Percentiles rank a stretch among this genome's conserved stretches.
Conservation (phyloP, 768 basidiomycete species). For the Boletus speciosus region DNA sequence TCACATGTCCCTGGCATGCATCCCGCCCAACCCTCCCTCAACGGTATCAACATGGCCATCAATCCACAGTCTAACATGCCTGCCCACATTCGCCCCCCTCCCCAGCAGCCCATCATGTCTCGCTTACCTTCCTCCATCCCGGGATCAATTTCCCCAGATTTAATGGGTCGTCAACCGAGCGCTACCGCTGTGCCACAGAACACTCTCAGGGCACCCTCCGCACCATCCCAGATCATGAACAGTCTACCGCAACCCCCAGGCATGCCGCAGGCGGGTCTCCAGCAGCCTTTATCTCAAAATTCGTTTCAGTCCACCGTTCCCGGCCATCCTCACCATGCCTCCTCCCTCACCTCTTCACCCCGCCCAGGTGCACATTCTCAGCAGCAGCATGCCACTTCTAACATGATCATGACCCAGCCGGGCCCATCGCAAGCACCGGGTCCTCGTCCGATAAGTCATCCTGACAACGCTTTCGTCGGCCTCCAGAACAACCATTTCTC, state of each 20-base stretch:
- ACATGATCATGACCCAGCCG: conserved; percentile 31
- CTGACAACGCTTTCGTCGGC: conserved; percentile 44
- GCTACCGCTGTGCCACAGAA: conserved; percentile 41
- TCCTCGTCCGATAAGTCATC: conserved; percentile 42
- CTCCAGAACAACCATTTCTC: conserved; percentile 37
- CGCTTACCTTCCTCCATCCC: conserved; percentile 32
- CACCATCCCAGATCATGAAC: conserved; percentile 49
- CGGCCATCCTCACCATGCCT: conserved; percentile 29
- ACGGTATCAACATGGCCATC: conserved; percentile 43
- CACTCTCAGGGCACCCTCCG: conserved; percentile 41
- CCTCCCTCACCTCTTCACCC: conserved; percentile 31
- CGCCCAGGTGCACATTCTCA: conserved; percentile 29
- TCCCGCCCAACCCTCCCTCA: conserved; percentile 33
- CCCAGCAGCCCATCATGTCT: conserved; percentile 34
- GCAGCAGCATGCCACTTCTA: conserved; percentile 24
- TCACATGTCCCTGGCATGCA: conserved; percentile 36
- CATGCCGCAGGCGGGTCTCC: conserved; percentile 29
- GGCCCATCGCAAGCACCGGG: conserved; percentile 30
- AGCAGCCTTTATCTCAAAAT: conserved; percentile 30
- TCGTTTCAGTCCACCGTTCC: conserved; percentile 26
- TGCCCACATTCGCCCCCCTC: conserved; percentile 33
- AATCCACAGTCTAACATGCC: conserved; percentile 43
- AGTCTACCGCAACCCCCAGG: conserved; percentile 36
- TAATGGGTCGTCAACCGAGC: conserved; percentile 41
- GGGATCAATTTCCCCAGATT: conserved; percentile 42